Conservation (phyloP, 2,329 filamentous ascomycete genomes). For the Sporothrix dimorphospora region DNA sequence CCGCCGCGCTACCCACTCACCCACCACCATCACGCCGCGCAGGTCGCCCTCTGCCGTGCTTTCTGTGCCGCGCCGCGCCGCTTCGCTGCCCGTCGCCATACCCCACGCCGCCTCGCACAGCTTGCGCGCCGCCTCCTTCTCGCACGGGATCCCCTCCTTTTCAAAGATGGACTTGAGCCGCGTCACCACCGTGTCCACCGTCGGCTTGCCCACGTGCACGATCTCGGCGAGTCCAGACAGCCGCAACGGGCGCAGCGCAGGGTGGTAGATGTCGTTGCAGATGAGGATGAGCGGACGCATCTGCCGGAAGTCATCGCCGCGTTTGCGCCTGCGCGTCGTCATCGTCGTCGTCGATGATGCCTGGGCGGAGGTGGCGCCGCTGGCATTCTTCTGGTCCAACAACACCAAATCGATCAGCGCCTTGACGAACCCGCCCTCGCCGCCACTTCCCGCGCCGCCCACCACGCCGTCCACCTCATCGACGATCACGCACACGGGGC, state of each 20-base stretch:
- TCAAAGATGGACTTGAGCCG: conserved; percentile 84
- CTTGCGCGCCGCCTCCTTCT: conserved; percentile 84
- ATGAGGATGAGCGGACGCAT: conserved; percentile 89
- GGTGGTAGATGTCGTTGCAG: conserved; percentile 96
- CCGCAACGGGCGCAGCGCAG: conserved; percentile 82
- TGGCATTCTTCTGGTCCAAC: conserved; percentile 79
- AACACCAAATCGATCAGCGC: conserved; percentile 89
- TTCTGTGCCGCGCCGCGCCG: conserved; percentile 66
- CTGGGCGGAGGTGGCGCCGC: conserved; percentile 37
- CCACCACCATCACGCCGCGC: conserved; percentile 81
- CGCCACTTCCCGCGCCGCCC: conserved; percentile 71
- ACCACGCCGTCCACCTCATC: conserved; percentile 97
- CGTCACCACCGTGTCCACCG: conserved; percentile 79
- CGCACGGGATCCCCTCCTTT: conserved; percentile 84
- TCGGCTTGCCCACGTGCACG: conserved; percentile 86
- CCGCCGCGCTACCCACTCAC: conserved; percentile 81
- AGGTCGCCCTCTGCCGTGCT: conserved; percentile 73
- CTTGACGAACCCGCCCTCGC: conserved; percentile 94
- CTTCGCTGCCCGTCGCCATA: conserved; percentile 70
- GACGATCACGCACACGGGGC: conserved; percentile 89
- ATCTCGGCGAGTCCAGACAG: conserved; percentile 85
- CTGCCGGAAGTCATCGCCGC: conserved; percentile 81
- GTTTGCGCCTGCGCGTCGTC: conserved; percentile 42
- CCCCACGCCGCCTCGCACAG: conserved; percentile 84
- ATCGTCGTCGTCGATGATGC: conserved; percentile 33